Percentiles rank a stretch among this genome's conserved stretches.
These are phyloP conservation scores for Metrosideros polymorpha DNA, from an alignment of 441 rosid genomes.

Conservation along the genomic window DNA sequence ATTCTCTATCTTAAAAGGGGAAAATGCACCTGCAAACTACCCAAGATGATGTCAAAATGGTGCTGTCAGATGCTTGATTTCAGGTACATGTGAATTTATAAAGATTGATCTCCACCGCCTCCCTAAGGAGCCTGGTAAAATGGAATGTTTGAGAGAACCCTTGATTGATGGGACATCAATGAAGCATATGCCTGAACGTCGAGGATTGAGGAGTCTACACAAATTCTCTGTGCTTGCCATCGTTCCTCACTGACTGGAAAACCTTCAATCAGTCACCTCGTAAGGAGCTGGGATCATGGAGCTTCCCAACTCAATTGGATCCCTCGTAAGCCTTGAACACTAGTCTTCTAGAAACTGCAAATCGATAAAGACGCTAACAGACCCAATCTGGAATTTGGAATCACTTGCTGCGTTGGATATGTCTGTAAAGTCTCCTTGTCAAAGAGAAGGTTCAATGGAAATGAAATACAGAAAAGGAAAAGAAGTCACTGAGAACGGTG, in stretches of 20 bases:
- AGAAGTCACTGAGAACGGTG: no score
- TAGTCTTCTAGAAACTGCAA: background rate
- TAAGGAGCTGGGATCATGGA: background rate
- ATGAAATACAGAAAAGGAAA: no score
- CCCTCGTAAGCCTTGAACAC: background rate
- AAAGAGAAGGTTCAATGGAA: no score
- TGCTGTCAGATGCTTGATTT: background rate
- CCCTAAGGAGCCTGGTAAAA: background rate
- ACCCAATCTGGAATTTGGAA: background rate
- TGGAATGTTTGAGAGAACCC: background rate
- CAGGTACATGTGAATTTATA: background rate
- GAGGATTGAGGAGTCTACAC: background rate
- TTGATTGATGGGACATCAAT: background rate
- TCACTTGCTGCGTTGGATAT: background rate
- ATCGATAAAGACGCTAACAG: background rate
- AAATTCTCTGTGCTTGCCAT: background rate
- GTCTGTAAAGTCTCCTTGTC: no score
- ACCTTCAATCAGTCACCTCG: background rate
- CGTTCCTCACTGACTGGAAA: background rate
- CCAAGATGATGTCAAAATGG: no score
- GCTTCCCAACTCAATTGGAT: background rate
- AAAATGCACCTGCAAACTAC: no score
- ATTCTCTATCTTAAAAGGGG: no score
- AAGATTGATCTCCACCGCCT: background rate
- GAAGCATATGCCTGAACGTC: background rate